Percentiles rank a stretch among this genome's conserved stretches.
Evolutionary conservation across 2,329 filamentous ascomycete genomes (phyloP).

Genomic region (Beauveria asiatica): DNA sequence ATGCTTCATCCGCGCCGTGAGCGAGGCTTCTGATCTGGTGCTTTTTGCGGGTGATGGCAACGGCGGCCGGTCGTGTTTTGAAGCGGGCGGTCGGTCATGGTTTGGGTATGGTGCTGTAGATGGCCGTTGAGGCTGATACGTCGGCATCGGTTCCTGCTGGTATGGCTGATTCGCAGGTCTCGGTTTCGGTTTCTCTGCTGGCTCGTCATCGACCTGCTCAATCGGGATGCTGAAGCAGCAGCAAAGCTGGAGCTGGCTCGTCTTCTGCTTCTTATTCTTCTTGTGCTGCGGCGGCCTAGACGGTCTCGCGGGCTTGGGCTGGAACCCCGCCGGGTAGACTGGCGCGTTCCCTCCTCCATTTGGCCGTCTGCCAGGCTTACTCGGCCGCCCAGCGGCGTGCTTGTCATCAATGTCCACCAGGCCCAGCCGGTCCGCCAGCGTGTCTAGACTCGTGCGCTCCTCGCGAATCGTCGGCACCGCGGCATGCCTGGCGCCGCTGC

Average conservation of each 20-base stretch:
- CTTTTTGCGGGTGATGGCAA: constrained; percentile 23
- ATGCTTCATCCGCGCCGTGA: constrained; percentile 24
- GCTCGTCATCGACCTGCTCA: constrained; percentile 30
- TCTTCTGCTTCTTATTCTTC: constrained; percentile 20
- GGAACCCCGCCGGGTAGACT: not conserved
- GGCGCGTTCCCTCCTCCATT: not conserved
- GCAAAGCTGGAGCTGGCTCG: constrained; percentile 32
- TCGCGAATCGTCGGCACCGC: constrained; percentile 47
- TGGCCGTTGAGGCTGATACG: constrained; percentile 13
- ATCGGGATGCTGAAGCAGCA: constrained; percentile 45
- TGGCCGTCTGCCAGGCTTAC: not conserved
- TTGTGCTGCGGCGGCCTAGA: constrained; percentile 16
- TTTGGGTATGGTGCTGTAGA: constrained; percentile 17
- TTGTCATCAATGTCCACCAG: constrained; percentile 55
- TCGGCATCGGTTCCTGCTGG: constrained; percentile 18
- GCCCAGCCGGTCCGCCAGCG: constrained; percentile 70
- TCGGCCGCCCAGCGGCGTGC: constrained; percentile 18
- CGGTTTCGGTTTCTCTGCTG: constrained; percentile 7
- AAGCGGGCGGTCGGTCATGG: constrained; percentile 13
- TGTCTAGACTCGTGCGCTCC: constrained; percentile 74
- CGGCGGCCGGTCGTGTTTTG: constrained; percentile 12
- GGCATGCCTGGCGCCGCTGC: constrained; percentile 14
- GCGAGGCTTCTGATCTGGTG: constrained; percentile 24
- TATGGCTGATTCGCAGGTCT: constrained; percentile 8
- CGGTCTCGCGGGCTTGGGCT: not conserved